These are phyloP conservation scores for Borovskyia barvae DNA, from an alignment of 208 protist genomes.

Conservation along the genomic window DNA sequence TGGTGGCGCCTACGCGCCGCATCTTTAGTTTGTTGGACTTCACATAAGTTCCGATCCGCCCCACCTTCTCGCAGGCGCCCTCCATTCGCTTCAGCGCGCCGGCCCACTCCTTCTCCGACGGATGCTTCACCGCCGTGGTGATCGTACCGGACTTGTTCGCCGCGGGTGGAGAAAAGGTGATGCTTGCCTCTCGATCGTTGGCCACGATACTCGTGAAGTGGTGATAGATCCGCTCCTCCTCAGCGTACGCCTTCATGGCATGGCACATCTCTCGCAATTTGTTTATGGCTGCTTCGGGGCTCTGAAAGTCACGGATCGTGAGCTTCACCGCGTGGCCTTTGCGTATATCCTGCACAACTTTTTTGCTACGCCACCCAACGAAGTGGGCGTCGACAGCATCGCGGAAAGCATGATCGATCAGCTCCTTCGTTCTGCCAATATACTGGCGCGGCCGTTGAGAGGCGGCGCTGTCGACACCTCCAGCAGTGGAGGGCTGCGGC, in stretches of 20 bases:
- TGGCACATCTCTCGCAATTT: conserved; percentile 84
- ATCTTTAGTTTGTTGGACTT: conserved; percentile 63
- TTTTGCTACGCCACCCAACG: conserved; percentile 87
- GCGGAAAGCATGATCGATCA: conserved; percentile 80
- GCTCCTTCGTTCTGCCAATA: conserved; percentile 27
- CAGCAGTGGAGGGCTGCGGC: neutral
- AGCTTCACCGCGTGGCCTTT: conserved; percentile 79
- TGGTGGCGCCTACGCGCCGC: conserved; percentile 64
- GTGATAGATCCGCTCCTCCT: conserved; percentile 61
- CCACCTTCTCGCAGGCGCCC: conserved; percentile 62
- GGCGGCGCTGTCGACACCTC: neutral
- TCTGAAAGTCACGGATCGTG: conserved; percentile 82
- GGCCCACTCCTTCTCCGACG: conserved; percentile 83
- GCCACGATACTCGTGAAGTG: conserved; percentile 82
- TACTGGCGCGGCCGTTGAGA: conserved; percentile 7
- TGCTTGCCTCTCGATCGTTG: conserved; percentile 70
- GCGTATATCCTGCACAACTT: conserved; percentile 76
- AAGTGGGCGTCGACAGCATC: conserved; percentile 88
- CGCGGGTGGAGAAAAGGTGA: conserved; percentile 60
- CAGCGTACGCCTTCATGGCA: conserved; percentile 65
- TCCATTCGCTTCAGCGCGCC: conserved; percentile 66
- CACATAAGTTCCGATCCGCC: conserved; percentile 72
- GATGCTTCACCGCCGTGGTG: conserved; percentile 56
- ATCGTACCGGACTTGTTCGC: conserved; percentile 53
- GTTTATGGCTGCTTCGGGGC: conserved; percentile 53